Percentiles rank a stretch among this genome's conserved stretches.
These are phyloP conservation scores for Ceratobasidium sp. DNA, from an alignment of 1,284 basidiomycete genomes.

Conservation along the genomic window DNA sequence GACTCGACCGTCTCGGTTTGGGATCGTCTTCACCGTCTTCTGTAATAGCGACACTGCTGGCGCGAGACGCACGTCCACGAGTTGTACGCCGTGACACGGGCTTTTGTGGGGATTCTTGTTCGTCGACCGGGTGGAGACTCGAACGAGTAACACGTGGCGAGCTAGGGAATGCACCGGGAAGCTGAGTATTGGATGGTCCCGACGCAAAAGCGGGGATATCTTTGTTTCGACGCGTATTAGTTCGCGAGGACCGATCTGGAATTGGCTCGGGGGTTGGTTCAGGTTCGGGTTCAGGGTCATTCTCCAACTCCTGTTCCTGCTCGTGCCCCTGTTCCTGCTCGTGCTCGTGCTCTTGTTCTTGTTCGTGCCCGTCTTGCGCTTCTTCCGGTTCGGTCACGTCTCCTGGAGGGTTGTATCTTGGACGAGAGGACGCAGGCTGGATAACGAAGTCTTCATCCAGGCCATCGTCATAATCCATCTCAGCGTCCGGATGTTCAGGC, in stretches of 20 bases:
- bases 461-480: slow-evolving; percentile 33
- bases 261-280: not conserved
- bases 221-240: not conserved
- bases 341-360: slow-evolving; percentile 5
- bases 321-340: slow-evolving; percentile 5
- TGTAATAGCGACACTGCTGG: slow-evolving; percentile 24
- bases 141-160: slow-evolving; percentile 10
- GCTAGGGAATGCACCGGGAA: slow-evolving; percentile 28
- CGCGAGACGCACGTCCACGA: slow-evolving; percentile 23
- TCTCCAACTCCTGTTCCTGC: slow-evolving; percentile 16
- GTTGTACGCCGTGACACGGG: not conserved
- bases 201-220: not conserved
- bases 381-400: slow-evolving; percentile 2
- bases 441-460: slow-evolving; percentile 31
- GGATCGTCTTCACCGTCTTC: slow-evolving; percentile 35
- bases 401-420: slow-evolving; percentile 24
- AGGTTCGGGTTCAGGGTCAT: slow-evolving; percentile 12
- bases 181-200: slow-evolving; percentile 1
- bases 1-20: slow-evolving; percentile 7
- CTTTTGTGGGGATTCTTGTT: slow-evolving; percentile 32
- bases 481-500: slow-evolving; percentile 10
- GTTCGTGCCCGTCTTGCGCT: slow-evolving; percentile 6
- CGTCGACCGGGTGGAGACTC: slow-evolving; percentile 12
- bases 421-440: slow-evolving; percentile 24
- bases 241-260: not conserved